Percentiles rank a stretch among this genome's conserved stretches.
phyloP scores from a whole-genome alignment of 345 rosid species.

The sweet orange (Citrus sinensis) region DVS_A1.0 CM039169.1:331001-331500 shows the following conservation, averaged over 20 bases:
- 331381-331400: conserved; percentile 41
- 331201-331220: conserved; percentile 85
- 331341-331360: conserved; percentile 89
- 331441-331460: neutral
- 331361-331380: conserved; percentile 94
- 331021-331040: conserved; percentile 84
- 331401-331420: neutral
- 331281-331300: conserved; percentile 99
- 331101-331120: conserved; percentile 99
- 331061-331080: conserved; percentile 88
- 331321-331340: conserved; percentile 73
- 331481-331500: neutral
- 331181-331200: neutral
- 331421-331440: neutral
- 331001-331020: conserved; percentile 33
- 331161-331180: neutral
- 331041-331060: conserved; percentile 92
- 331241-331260: conserved; percentile 95
- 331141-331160: conserved; percentile 4
- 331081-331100: conserved; percentile 96
- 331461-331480: neutral
- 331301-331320: conserved; percentile 99
- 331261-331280: conserved; percentile 96
- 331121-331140: conserved; percentile 97
- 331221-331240: conserved; percentile 94